Evolutionary conservation across 139 green algal genomes (phyloP), one percentile per base, ranked within the genome.

Genomic region (Closterium sp.): DNA sequence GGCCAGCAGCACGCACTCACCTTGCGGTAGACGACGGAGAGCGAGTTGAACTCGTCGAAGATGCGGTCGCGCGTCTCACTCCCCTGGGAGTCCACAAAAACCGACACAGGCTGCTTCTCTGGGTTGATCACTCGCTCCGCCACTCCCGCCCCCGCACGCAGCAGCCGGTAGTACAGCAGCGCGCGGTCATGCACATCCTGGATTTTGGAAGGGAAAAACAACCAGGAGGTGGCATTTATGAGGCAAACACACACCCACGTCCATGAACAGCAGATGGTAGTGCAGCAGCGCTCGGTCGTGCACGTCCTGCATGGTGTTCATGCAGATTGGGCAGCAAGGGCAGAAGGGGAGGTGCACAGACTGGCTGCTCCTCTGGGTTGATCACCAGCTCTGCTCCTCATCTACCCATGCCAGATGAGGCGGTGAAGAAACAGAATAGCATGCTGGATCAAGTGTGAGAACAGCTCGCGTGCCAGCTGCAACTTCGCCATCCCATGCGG

Each of bases 41-140:
- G 94, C 0, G 94, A 96, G 95, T 99, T 99, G 92, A 98, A 97
- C 94, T 99, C 97, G 21, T 97, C 95, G 90, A 99, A 99, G 36
- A 99, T 96, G 5, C 30, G 33, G 34, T 95, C 94, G 35, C 94
- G 91, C 34, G 95, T 92, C 89, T 98, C 97, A 0, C 94, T 89
- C 30, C 92, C 95, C 64, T 95, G 93, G n/a, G 92, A 87, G 64
- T 97, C 96, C 1, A 90, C 92, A 91, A 97, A 97, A 7, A 88
- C 84, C 23, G 43, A 81, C 33, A 95, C 90, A 19, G 86, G 36
- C 6, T 91, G 89, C 84, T 94, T 95, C 28, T 88, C 33, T 16
- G 84, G 76, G 66, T 89, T 89, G 90, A 95, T 94, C 35, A 94
- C 93, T 8, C 28, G 19, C 84, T 35, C 23, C 30, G 94, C 94